phyloP scores from a whole-genome alignment of 2,329 filamentous ascomycete species.

The Exophiala sp. region DNA sequence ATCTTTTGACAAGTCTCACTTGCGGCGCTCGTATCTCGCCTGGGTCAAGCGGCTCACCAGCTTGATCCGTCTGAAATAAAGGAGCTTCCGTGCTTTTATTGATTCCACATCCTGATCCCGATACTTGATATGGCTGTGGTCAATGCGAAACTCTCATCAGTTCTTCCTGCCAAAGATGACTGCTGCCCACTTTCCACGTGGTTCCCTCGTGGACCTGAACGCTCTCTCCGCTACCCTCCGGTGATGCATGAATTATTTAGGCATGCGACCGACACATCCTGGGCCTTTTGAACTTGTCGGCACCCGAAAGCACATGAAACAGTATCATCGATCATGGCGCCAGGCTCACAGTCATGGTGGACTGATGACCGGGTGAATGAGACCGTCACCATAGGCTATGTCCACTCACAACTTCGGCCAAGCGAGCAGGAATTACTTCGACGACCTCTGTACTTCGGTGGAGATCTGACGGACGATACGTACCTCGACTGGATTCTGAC shows the following conservation, averaged over 20 bases:
- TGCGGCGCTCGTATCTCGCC: no score
- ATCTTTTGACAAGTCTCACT: no score
- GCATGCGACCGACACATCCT: neutral
- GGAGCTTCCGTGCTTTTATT: neutral
- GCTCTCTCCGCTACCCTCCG: slow-evolving; percentile 3
- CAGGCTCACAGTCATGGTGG: slow-evolving; percentile 36
- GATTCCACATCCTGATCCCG: neutral
- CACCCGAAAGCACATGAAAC: neutral
- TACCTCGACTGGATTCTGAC: slow-evolving; percentile 64
- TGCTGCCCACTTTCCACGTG: slow-evolving; percentile 14
- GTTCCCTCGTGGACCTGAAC: neutral
- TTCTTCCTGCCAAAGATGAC: neutral
- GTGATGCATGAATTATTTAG: neutral
- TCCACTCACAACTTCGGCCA: slow-evolving; percentile 35
- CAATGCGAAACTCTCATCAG: neutral
- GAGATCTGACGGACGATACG: slow-evolving; percentile 45
- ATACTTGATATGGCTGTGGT: neutral
- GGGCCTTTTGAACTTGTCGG: neutral
- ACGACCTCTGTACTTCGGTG: slow-evolving; percentile 40
- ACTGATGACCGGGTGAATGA: slow-evolving; percentile 44
- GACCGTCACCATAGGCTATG: slow-evolving; percentile 41
- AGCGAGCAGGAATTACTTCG: slow-evolving; percentile 33
- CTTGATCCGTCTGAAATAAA: neutral
- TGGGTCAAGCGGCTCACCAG: no score
- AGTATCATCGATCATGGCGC: slow-evolving; percentile 10